phyloP scores from a whole-genome alignment of 139 green algal genomes.

The Chlamydomonas eustigma region DNA sequence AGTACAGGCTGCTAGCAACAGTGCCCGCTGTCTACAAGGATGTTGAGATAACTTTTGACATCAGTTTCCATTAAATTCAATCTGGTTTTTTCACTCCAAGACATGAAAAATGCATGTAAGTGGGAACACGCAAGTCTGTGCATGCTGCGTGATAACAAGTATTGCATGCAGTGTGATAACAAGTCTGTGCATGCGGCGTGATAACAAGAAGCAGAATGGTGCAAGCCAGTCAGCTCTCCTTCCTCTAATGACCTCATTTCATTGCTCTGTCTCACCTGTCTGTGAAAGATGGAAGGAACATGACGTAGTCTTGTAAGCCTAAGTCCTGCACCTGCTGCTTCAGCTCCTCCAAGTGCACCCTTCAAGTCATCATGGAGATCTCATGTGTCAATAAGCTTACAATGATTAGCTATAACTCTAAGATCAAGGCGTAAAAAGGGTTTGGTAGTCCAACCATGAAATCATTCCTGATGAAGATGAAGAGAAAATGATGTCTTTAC shows the following conservation, averaged over 20 bases:
- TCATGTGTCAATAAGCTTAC: no score
- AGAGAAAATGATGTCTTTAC: no score
- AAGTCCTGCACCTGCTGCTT: slow-evolving; percentile 43
- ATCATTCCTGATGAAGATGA: no score
- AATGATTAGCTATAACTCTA: no score
- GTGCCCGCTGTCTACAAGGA: slow-evolving; percentile 53
- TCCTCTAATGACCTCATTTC: no score
- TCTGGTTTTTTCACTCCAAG: neutral
- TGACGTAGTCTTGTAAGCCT: slow-evolving; percentile 57
- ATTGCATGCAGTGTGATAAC: neutral
- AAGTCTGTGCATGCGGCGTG: no score
- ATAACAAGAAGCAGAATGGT: no score
- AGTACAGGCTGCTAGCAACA: slow-evolving; percentile 70
- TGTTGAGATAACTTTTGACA: neutral
- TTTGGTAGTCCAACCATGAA: no score
- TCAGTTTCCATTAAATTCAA: neutral
- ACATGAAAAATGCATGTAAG: neutral
- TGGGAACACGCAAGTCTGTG: no score
- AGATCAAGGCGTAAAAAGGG: no score
- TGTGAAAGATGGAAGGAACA: slow-evolving; percentile 85
- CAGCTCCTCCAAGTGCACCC: slow-evolving; percentile 40
- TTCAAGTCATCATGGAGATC: neutral
- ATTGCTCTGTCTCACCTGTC: slow-evolving; percentile 42
- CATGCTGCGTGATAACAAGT: neutral
- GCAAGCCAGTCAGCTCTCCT: no score